Base-by-base conservation (phyloP, 352 stramenopile species). In the Phytophthora sojae region DNA sequence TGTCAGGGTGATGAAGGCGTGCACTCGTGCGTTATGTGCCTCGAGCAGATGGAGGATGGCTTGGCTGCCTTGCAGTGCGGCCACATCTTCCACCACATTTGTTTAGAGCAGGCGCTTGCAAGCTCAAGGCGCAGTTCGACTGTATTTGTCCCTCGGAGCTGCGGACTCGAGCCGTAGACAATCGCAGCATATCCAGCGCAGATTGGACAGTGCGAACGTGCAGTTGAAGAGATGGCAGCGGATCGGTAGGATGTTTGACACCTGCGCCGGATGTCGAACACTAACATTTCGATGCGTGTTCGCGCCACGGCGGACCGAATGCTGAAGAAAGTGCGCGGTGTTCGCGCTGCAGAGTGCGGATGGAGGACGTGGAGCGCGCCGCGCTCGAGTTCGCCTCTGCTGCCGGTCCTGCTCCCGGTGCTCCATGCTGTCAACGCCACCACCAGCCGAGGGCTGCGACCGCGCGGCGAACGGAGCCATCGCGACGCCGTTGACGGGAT, bases 71-170 rank as follows among this genome's bases (percentile, higher is more conserved):
- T 89, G 25, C 37, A 29, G 25, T 85, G 77, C 17, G 79, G 79
- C 7, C 81, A 88, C 51, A 77, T 88, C 15, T 86, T 88, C 23
- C 79, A 89, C 42, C 29, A 73, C 15, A 5, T 7, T 3, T 89
- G 81, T 53, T 61, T 72, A 0, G 26, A 58, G 6, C 35, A 64
- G 42, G 68, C 75, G 15, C 57, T 88, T 29, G 63, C 32, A 19
- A 57, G 25, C 44, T 51, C 35, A 50, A 30, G 25, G 6, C 4
- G 26, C 26, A 8, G 53, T 81, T 23, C 68, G 64, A 44, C 53
- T 87, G 51, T 87, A 78, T 51, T 79, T 83, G 60, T 60, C 49
- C 4, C 51, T 64, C n/a, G 51, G 35, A 9, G 26, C 12, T 57
- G 12, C 11, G 7, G 39, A 50, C 32, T 5, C 21, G 21, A 21